These are phyloP conservation scores for Fusarium phyllophilum DNA, from an alignment of 2,329 filamentous ascomycete genomes.

Conservation along the genomic window DNA sequence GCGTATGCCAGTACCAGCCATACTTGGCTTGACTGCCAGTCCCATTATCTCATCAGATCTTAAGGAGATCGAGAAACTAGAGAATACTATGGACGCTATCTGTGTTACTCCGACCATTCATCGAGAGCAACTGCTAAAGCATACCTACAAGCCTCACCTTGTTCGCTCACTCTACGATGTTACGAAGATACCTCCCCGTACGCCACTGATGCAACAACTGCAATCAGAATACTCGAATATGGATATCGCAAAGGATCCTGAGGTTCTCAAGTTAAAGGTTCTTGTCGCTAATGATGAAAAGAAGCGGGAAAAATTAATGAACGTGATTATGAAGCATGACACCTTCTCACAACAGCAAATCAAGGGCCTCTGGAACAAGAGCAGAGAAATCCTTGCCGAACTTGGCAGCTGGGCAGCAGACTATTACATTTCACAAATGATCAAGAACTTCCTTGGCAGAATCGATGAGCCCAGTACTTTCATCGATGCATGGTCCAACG, in stretches of 20 bases:
- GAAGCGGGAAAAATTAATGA: slow-evolving; percentile 51
- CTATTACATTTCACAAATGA: slow-evolving; percentile 66
- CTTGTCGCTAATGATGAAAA: slow-evolving; percentile 53
- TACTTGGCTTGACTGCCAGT: slow-evolving; percentile 85
- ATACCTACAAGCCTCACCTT: slow-evolving; percentile 74
- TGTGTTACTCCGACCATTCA: slow-evolving; percentile 76
- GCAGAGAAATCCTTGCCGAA: slow-evolving; percentile 61
- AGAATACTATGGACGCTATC: slow-evolving; percentile 74
- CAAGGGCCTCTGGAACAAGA: slow-evolving; percentile 61
- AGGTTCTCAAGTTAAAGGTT: slow-evolving; percentile 58
- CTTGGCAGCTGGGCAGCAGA: slow-evolving; percentile 77
- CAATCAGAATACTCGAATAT: slow-evolving; percentile 53
- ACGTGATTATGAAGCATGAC: slow-evolving; percentile 54
- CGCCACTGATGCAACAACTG: slow-evolving; percentile 57
- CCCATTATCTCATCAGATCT: slow-evolving; percentile 72
- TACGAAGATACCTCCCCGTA: slow-evolving; percentile 26
- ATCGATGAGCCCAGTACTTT: slow-evolving; percentile 33
- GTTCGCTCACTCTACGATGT: slow-evolving; percentile 47
- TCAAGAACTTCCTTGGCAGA: slow-evolving; percentile 49
- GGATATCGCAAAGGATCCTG: slow-evolving; percentile 70
- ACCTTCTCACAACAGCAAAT: slow-evolving; percentile 68
- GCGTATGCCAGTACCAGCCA: slow-evolving; percentile 64
- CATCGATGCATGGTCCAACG: slow-evolving; percentile 56
- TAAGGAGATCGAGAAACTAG: slow-evolving; percentile 68
- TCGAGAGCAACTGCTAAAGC: slow-evolving; percentile 73